Evolutionary conservation across 331 rosid genomes (phyloP).

Genomic region (Dryas integrifolia): DNA sequence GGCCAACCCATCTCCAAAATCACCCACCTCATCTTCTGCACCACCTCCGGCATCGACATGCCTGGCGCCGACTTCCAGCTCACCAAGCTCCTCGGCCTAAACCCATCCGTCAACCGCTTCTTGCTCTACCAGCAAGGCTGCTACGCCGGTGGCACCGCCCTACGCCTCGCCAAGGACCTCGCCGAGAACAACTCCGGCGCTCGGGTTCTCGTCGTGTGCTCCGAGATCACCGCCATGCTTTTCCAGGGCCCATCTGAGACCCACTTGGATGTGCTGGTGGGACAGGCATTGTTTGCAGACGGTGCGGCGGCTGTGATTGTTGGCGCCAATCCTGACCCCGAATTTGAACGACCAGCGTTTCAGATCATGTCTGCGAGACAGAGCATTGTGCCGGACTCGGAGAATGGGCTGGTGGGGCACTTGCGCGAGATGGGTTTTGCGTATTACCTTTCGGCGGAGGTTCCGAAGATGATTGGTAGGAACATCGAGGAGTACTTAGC

Average conservation of each 20-base stretch:
- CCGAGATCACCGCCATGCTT: conserved; percentile 31
- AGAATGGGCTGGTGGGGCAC: conserved; percentile 43
- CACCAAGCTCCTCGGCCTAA: conserved; percentile 46
- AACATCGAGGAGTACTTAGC: conserved; percentile 36
- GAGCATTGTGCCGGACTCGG: conserved; percentile 44
- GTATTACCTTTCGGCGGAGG: conserved; percentile 32
- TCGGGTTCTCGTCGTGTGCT: conserved; percentile 42
- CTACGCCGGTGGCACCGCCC: conserved; percentile 46
- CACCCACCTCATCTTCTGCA: conserved; percentile 48
- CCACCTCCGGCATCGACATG: conserved; percentile 51
- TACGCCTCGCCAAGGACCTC: conserved; percentile 48
- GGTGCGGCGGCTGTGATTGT: conserved; percentile 39
- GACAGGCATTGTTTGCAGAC: conserved; percentile 33
- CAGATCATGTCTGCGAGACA: conserved; percentile 25
- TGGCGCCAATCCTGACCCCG: conserved; percentile 28
- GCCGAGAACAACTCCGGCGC: conserved; percentile 50
- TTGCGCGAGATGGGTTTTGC: conserved; percentile 44
- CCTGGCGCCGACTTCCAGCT: conserved; percentile 53
- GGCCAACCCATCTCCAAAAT: conserved; percentile 31
- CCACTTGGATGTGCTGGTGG: conserved; percentile 30
- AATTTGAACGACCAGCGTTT: conserved; percentile 34
- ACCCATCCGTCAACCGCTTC: conserved; percentile 38
- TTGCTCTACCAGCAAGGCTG: conserved; percentile 53
- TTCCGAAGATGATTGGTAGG: conserved; percentile 33
- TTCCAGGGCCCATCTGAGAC: conserved; percentile 25